These are phyloP conservation scores for Aspergillus tamarii DNA, from an alignment of 2,329 filamentous ascomycete species.

Conservation along the genomic window DNA sequence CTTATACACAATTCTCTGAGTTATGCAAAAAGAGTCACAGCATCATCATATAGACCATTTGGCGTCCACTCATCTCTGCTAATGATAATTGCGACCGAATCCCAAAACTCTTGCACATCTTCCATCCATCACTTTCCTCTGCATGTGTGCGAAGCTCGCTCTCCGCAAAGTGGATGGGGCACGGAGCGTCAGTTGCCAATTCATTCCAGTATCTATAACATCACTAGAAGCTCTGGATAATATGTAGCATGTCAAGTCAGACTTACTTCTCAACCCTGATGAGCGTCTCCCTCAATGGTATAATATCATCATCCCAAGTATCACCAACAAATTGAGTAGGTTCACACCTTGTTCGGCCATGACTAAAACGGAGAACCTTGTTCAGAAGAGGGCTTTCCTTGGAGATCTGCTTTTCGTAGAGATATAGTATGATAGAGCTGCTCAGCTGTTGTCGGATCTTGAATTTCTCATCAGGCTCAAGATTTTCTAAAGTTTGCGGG, in stretches of 20 bases:
- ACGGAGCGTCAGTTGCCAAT: neutral
- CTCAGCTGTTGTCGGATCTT: conserved; percentile 22
- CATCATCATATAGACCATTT: neutral
- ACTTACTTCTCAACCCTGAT: conserved; percentile 29
- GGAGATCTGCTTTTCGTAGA: conserved; percentile 24
- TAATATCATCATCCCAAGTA: conserved; percentile 30
- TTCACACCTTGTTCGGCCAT: conserved; percentile 24
- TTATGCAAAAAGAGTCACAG: neutral
- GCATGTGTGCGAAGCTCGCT: neutral
- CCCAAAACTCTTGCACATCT: neutral
- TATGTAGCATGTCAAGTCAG: too few species aligned
- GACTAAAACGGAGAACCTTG: conserved; percentile 19
- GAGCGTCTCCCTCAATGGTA: conserved; percentile 28
- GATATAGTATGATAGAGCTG: conserved; percentile 27
- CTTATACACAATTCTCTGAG: neutral
- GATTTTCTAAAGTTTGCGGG: conserved; percentile 28
- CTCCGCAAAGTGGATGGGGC: neutral
- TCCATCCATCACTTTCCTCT: neutral
- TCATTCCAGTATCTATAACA: neutral
- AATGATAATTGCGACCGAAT: too few species aligned
- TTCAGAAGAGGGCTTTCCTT: conserved; percentile 19
- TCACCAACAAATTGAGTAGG: conserved; percentile 23
- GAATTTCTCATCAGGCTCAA: conserved; percentile 19
- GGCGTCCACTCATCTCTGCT: neutral
- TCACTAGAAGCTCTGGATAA: too few species aligned